Evolutionary conservation across 1,284 basidiomycete genomes (phyloP).

Genomic region (Tilletia indica): DNA sequence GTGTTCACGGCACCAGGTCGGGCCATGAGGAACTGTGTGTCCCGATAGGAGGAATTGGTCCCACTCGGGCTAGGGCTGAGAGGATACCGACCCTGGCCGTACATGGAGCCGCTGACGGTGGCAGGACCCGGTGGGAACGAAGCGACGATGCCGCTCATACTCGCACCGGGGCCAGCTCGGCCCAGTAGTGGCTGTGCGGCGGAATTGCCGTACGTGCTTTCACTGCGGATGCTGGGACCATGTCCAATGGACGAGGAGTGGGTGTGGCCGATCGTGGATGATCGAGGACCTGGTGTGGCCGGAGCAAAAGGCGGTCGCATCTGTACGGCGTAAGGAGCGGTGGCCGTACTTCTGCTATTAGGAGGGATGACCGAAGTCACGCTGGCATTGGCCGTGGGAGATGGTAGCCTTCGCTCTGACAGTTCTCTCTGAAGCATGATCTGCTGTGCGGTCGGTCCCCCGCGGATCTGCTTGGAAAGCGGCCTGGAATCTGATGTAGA

Average conservation of each 20-base stretch:
- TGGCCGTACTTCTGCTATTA: not conserved
- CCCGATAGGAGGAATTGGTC: not conserved
- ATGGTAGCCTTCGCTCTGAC: not conserved
- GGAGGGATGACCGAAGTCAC: not conserved
- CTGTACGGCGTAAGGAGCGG: conserved; percentile 3
- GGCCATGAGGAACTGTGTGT: conserved; percentile 1
- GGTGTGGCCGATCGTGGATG: not conserved
- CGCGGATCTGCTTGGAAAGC: not conserved
- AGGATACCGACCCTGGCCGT: conserved; percentile 5
- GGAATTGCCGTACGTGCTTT: not conserved
- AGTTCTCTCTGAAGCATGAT: not conserved
- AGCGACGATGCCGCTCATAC: conserved; percentile 15
- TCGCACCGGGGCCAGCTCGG: not conserved
- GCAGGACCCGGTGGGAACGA: not conserved
- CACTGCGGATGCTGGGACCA: conserved; percentile 2
- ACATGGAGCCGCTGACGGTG: conserved; percentile 12
- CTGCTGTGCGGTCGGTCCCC: not conserved
- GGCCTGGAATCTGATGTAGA: not conserved
- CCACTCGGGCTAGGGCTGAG: conserved; percentile 10
- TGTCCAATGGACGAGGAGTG: conserved; percentile 9
- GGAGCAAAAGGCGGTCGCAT: not conserved
- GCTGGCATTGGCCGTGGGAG: not conserved
- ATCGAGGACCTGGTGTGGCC: not conserved
- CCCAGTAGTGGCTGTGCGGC: conserved; percentile 2
- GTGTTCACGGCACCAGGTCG: conserved; percentile 9